Base-by-base conservation (phyloP, 2,329 filamentous ascomycete genomes). In the Aureobasidium subglaciale region DNA sequence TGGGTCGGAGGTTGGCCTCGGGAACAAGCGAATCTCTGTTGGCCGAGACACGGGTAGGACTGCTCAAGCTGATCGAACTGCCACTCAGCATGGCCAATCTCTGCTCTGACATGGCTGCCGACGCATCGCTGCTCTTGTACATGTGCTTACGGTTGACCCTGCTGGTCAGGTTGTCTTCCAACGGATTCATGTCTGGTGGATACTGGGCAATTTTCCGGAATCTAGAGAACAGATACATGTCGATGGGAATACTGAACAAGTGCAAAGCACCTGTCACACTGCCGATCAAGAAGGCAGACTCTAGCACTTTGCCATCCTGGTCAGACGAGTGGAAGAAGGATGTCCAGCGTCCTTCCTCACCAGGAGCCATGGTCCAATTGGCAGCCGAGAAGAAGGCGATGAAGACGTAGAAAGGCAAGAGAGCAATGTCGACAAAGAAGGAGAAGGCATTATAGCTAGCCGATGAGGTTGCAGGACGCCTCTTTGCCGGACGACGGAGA, bases 141-240 rank as follows among this genome's bases (percentile, higher is more conserved):
- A 90, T 91, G 72, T 95, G 90, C 63, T 75, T 70, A 61, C 69
- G 66, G 72, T 77, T 56, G 71, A 46, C 59, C 22, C 85, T 82
- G 10, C 88, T 84, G 1, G 90, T 96, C 57, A 95, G 74, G 64
- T 92, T 85, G 61, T 88, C 83, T 68, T 96, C 91, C 13, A 97
- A 78, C 1, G 92, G 92, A 68, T 97, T 97, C 87, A 96, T 90
- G 66, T 97, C 92, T 0, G 92, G 91, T 5, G 92, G 92, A 68
- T 96, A 79, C 18, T 79, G 76, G 5, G 84, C 78, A 64, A 97
- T 96, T 65, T 87, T 86, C 37, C 85, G 82, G 81, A 96, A 97
- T 62, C 87, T 81, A 52, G 88, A 68, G 15, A 84, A 83, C 24
- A 97, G 77, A 72, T 87, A 96, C 29, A 88, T 67, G 5, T 88